phyloP scores from a whole-genome alignment of 2,329 filamentous ascomycete genomes.

The Fusarium udum region DNA sequence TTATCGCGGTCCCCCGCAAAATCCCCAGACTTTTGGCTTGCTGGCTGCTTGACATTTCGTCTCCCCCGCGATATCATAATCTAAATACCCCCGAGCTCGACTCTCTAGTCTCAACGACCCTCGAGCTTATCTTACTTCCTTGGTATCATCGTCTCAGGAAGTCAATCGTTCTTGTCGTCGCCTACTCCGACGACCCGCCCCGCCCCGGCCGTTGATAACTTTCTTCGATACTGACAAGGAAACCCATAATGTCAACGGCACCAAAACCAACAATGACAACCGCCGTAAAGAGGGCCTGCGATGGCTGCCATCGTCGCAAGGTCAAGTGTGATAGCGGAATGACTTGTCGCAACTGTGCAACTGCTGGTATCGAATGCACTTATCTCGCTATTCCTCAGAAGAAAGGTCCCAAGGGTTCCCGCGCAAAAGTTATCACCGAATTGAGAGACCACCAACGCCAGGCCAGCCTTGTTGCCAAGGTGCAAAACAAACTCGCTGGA shows the following conservation, averaged over 20 bases:
- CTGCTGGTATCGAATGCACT: slow-evolving; percentile 73
- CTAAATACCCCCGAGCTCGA: slow-evolving; percentile 16
- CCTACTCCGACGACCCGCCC: slow-evolving; percentile 10
- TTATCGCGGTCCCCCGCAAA: slow-evolving; percentile 44
- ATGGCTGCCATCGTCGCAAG: slow-evolving; percentile 78
- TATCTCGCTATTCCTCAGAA: slow-evolving; percentile 81
- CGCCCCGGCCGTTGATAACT: slow-evolving; percentile 9
- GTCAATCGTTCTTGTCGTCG: slow-evolving; percentile 19
- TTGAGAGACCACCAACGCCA: slow-evolving; percentile 74
- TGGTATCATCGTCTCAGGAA: slow-evolving; percentile 11
- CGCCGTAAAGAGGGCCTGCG: slow-evolving; percentile 71
- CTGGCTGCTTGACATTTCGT: slow-evolving; percentile 13
- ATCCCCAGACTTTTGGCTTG: slow-evolving; percentile 44
- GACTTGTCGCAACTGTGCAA: slow-evolving; percentile 76
- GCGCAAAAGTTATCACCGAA: slow-evolving; percentile 80
- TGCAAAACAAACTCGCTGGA: slow-evolving; percentile 68
- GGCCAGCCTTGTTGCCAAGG: slow-evolving; percentile 69
- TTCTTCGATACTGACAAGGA: not conserved
- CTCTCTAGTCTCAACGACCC: slow-evolving; percentile 1
- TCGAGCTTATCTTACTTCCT: slow-evolving; percentile 3
- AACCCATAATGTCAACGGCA: not conserved
- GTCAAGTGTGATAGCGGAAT: slow-evolving; percentile 78
- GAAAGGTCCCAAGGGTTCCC: slow-evolving; percentile 78
- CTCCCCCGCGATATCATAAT: slow-evolving; percentile 18
- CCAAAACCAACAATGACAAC: slow-evolving; percentile 50